Evolutionary conservation across 768 basidiomycete genomes (phyloP).

Genomic region (Exsudoporus frostii): DNA sequence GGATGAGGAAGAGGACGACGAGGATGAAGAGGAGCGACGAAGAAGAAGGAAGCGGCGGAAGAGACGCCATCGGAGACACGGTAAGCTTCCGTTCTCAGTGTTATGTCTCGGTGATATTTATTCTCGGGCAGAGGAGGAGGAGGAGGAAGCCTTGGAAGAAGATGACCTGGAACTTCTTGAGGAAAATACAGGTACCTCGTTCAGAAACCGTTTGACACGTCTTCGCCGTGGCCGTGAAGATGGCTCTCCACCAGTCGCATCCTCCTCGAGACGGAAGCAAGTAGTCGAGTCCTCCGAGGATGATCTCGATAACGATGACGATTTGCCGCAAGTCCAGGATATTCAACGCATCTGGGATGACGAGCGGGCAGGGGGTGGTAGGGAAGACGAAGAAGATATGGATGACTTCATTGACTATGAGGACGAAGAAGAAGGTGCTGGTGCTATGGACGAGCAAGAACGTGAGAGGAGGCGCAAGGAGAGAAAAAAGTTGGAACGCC

Average conservation of each 20-base stretch:
- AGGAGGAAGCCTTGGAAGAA: conserved; percentile 77
- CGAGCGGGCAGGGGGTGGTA: conserved; percentile 45
- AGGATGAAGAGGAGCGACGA: conserved; percentile 53
- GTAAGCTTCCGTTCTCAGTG: conserved; percentile 31
- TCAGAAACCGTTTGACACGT: conserved; percentile 71
- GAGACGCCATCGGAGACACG: conserved; percentile 55
- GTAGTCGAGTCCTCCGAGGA: conserved; percentile 76
- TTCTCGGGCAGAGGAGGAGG: conserved; percentile 40
- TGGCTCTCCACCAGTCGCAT: conserved; percentile 61
- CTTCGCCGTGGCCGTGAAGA: conserved; percentile 73
- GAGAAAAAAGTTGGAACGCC: conserved; percentile 56
- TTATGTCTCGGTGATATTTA: conserved; percentile 9
- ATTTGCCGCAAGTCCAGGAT: conserved; percentile 50
- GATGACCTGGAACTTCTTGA: conserved; percentile 79
- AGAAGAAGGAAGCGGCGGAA: conserved; percentile 65
- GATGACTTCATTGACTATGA: conserved; percentile 78
- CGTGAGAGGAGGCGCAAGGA: conserved; percentile 73
- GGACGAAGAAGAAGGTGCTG: conserved; percentile 77
- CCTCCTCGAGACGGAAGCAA: conserved; percentile 55
- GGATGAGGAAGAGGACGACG: conserved; percentile 84
- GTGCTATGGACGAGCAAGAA: conserved; percentile 71
- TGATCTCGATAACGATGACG: conserved; percentile 58
- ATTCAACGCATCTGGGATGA: conserved; percentile 81
- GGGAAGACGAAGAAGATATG: conserved; percentile 62
- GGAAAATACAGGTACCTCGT: conserved; percentile 82